Evolutionary conservation across 129 eudicot genomes (phyloP).

Genomic region (Artemisia tridentata): DNA sequence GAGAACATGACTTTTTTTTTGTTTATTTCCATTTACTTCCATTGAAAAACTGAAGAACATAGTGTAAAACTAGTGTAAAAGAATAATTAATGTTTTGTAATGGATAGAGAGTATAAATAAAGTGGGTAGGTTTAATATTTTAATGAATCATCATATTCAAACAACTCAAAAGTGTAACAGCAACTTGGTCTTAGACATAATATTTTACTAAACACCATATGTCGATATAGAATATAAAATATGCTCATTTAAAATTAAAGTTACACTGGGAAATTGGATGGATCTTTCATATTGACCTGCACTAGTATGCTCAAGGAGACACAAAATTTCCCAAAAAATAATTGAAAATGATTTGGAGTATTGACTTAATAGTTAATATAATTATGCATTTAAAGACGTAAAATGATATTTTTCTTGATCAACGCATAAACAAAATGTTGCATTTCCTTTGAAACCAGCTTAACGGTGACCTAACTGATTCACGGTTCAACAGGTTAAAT

Average conservation of each 20-base stretch:
- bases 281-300: slow-evolving; percentile 15
- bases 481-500: no score
- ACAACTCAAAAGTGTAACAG: slow-evolving; percentile 15
- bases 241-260: neutral
- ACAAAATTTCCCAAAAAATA: no score
- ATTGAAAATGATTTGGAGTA: no score
- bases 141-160: slow-evolving; percentile 16
- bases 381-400: neutral
- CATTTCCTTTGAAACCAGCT: no score
- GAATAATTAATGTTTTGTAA: neutral
- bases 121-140: neutral
- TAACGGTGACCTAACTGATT: no score
- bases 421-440: no score
- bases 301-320: slow-evolving; percentile 2
- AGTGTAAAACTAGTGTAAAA: neutral
- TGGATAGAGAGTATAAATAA: slow-evolving; percentile 2
- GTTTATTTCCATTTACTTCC: no score
- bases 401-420: no score
- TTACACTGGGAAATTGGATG: slow-evolving; percentile 10
- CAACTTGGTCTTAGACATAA: slow-evolving; percentile 13
- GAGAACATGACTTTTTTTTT: no score
- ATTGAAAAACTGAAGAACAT: no score
- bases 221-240: neutral
- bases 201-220: slow-evolving; percentile 8
- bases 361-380: neutral